A percentile compares a stretch with the other conserved stretches of the same genome.
Conservation (phyloP, 345 rosid genomes). For the Limnanthes douglasii region DNA sequence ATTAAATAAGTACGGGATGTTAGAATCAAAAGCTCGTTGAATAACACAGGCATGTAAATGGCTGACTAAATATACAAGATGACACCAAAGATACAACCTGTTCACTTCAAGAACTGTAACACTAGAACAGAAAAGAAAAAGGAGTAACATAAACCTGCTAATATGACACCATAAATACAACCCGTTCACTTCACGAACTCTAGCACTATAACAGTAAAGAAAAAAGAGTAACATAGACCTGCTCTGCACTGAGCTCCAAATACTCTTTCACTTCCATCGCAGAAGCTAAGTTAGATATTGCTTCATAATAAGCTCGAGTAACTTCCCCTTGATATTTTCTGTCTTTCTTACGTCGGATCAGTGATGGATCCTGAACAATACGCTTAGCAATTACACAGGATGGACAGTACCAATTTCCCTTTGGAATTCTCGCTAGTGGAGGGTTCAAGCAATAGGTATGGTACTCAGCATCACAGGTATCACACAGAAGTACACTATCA, state of each 20-base stretch:
- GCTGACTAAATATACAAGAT: too few relatives aligned
- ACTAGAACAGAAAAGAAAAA: conserved; percentile 1
- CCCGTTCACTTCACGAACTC: neutral
- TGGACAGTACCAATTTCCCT: conserved; percentile 99
- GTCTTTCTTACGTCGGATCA: conserved; percentile 23
- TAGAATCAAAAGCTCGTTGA: too few relatives aligned
- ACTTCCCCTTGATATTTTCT: conserved; percentile 64
- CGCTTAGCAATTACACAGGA: conserved; percentile 53
- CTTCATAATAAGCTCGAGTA: conserved; percentile 48
- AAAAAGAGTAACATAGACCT: conserved; percentile 36
- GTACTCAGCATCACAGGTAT: conserved; percentile 93
- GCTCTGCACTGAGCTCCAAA: conserved; percentile 63
- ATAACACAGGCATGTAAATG: too few relatives aligned
- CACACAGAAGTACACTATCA: conserved; percentile 93
- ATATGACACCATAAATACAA: neutral
- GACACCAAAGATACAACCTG: neutral
- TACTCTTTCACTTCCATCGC: conserved; percentile 74
- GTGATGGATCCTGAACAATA: conserved; percentile 31
- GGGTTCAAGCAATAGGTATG: conserved; percentile 98
- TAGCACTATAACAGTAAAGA: neutral
- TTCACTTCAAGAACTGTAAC: neutral
- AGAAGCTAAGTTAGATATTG: conserved; percentile 34
- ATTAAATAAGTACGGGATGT: conserved; percentile 1
- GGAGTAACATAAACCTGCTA: too few relatives aligned
- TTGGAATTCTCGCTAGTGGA: conserved; percentile 90